A percentile compares a stretch with the other conserved stretches of the same genome.
Conservation (phyloP, 2,329 filamentous ascomycete species). For the Colletotrichum karsti region DNA sequence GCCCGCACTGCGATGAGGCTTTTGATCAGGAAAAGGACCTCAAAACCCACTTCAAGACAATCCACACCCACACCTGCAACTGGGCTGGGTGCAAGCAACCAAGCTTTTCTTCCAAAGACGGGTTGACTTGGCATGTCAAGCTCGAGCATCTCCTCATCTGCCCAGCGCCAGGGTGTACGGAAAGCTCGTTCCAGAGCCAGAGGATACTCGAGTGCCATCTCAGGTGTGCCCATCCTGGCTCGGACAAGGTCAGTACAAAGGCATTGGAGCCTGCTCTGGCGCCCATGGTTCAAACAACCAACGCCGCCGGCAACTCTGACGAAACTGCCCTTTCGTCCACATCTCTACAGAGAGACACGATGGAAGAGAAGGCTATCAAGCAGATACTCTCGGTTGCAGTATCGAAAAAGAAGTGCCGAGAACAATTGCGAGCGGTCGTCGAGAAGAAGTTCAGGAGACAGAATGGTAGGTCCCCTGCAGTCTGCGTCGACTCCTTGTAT, state of each 20-base stretch:
- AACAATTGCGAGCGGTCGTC: slow-evolving; percentile 42
- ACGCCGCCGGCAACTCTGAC: not conserved
- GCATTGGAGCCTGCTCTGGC: slow-evolving; percentile 27
- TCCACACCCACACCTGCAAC: slow-evolving; percentile 45
- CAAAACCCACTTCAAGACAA: slow-evolving; percentile 34
- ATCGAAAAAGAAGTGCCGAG: slow-evolving; percentile 45
- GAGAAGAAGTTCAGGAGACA: slow-evolving; percentile 43
- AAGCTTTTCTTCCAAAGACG: slow-evolving; percentile 46
- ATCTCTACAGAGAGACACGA: not conserved
- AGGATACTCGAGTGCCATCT: slow-evolving; percentile 48
- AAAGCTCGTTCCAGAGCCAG: slow-evolving; percentile 42
- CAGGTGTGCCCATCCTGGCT: slow-evolving; percentile 41
- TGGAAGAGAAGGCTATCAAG: slow-evolving; percentile 31
- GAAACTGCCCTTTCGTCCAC: not conserved
- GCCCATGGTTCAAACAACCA: not conserved
- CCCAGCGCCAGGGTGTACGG: slow-evolving; percentile 46
- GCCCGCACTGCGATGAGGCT: slow-evolving; percentile 35
- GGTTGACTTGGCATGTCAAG: slow-evolving; percentile 53
- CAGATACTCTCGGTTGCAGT: slow-evolving; percentile 37
- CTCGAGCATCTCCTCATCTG: slow-evolving; percentile 52
- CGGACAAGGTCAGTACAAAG: not conserved
- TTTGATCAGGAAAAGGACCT: slow-evolving; percentile 36
- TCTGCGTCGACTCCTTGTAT: too few relatives aligned
- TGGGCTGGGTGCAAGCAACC: slow-evolving; percentile 47
- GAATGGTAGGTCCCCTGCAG: slow-evolving; percentile 30